Evolutionary conservation across 164 flowering plant genomes (phyloP), one percentile per base, ranked within the genome.

Genomic region (Aristolochia contorta): DNA sequence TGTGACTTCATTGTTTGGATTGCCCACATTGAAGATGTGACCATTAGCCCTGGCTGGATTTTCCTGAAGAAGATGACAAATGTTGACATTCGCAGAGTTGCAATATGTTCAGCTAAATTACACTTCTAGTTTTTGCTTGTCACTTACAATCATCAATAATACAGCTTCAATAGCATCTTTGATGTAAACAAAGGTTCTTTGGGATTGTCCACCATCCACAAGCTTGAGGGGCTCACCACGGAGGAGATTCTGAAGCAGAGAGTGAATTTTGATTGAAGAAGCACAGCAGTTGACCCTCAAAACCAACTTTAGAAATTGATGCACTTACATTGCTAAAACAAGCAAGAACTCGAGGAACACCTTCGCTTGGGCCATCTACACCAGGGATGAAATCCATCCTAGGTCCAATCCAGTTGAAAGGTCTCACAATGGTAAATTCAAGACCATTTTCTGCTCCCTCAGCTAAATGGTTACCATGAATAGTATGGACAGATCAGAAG

Each of bases 341-440:
- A 23, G 84, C 81, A 10, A 82, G 75, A 73, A 80, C 87, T 55
- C 87, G 72, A 20, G 84, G 82, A 65, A 82, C 82, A 57, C 82
- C 87, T 65, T 82, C 84, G 50, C 78, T 75, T 61, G 84, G 84
- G 41, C 83, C 87, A 71, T 82, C 87, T 63, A 82, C 69, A 24
- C 84, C 83, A 49, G 84, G 83, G 21, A 82, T 80, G 67, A 82
- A 82, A 65, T 82, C 84, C 81, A 80, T 82, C 64, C 87, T 77
- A 23, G 87, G 83, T 68, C 84, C 87, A 71, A 82, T 82, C 84
- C 87, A 80, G 68, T 80, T 82, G 74, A 78, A 82, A 46, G 87
- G 84, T 55, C 87, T 75, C 57, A 82, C 84, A 59, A 80, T 82
- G 47, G 84, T 78, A 62, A 82, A 82, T 53, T 82, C 76, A 32